Conservation (phyloP, 768 basidiomycete species). For the Auriscalpium vulgare region DNA sequence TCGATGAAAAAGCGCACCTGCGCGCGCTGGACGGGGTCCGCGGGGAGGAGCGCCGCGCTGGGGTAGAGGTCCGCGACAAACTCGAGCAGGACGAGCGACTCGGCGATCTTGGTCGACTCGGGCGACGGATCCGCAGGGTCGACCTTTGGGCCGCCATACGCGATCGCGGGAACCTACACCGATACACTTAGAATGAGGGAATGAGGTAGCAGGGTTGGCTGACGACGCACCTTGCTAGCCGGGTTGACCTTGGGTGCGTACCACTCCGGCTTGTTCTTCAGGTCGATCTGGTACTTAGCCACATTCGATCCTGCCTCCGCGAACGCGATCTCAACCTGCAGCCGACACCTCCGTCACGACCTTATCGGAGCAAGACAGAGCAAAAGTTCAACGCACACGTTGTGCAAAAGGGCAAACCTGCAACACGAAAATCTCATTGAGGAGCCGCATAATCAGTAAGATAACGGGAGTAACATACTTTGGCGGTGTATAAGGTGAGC, state of each 20-base stretch:
- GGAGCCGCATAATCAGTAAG: not conserved
- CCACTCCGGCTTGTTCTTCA: constrained; percentile 62
- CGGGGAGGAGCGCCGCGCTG: constrained; percentile 36
- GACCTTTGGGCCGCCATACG: constrained; percentile 52
- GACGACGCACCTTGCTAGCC: constrained; percentile 44
- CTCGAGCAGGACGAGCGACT: constrained; percentile 54
- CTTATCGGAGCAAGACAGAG: too few relatives aligned
- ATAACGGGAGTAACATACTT: not conserved
- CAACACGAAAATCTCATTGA: not conserved
- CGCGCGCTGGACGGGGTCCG: constrained; percentile 46
- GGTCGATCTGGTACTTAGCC: constrained; percentile 45
- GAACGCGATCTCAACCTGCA: constrained; percentile 49
- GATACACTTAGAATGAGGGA: too few relatives aligned
- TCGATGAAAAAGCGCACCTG: constrained; percentile 53
- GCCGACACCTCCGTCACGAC: not conserved
- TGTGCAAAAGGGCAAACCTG: constrained; percentile 51
- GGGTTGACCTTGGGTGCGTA: constrained; percentile 54
- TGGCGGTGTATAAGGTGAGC: constrained; percentile 34
- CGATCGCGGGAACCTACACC: constrained; percentile 44
- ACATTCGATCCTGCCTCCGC: constrained; percentile 42
- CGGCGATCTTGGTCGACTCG: constrained; percentile 47
- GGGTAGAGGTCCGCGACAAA: constrained; percentile 52
- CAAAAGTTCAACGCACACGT: constrained; percentile 26
- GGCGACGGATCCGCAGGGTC: constrained; percentile 43
- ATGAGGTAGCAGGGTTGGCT: too few relatives aligned